Base-by-base conservation (phyloP, 2,329 filamentous ascomycete species). In the Ceratocystis lukuohia region DNA sequence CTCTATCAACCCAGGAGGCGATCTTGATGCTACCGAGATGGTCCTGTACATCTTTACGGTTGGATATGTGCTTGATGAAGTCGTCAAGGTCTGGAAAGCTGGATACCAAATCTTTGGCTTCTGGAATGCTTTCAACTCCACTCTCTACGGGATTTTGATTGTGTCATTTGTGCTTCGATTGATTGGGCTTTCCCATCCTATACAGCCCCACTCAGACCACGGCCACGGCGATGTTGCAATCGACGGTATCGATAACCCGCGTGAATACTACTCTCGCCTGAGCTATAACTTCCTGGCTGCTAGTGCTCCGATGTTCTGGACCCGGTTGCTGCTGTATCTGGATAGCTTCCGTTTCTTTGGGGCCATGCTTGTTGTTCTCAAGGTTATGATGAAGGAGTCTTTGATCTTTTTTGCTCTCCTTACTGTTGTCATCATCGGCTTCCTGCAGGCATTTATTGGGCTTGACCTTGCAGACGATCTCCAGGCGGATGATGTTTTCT, bases 221-320 rank as follows among this genome's bases (percentile, higher is more conserved):
- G 30, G n/a, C 15, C 30, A 2, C 17, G 17, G 46, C 17, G 44
- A 37, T 25, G n/a, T 48, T 6, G 17, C n/a, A 6, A 17, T 25
- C n/a, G 22, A 57, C 20, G 62, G 45, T 4, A 37, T 61, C 12
- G 64, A 64, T 20, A 44, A 20, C n/a, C 62, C 44, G 5, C 83
- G 90, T 45, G 74, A 77, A 25, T 76, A 83, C 53, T 90, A 86
- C 75, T 96, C 95, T 74, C 80, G 84, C 67, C 78, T 96, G 22
- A 92, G 88, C 73, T 99, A 99, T 77, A 96, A 96, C 76, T 91
- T 97, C 74, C 79, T 99, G 28, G 91, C 94, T 8, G 96, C 96
- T 74, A 86, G 87, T 2, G 92, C 94, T 0, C 94, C 94, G 0
- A 89, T 99, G 89, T 97, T 99, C 76, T 99, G 94, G 93, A 88